Evolutionary conservation across 2,329 filamentous ascomycete species (phyloP), one percentile per base, ranked within the genome.

Genomic region (Cercospora brassicicola): DNA sequence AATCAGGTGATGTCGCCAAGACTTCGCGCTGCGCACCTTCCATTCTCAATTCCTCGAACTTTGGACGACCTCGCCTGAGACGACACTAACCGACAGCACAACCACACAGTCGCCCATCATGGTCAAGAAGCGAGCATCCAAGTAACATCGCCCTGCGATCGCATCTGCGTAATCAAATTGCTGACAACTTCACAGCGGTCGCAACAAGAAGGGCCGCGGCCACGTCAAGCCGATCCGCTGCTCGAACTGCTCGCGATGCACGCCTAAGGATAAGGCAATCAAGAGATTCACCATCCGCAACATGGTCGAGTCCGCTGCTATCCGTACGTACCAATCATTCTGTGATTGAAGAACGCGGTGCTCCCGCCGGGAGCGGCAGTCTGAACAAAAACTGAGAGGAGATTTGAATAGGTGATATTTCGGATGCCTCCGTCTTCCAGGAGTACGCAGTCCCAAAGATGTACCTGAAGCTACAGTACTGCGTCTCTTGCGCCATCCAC

Each of bases 391-490:
- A 55, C 62, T 64, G 62, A 64, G 48, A 64, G 61, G 61, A 62
- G 18, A 57, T 36, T 42, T 64, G 28, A 53, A 67, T 81, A 98
- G 95, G 95, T 93, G 95, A 99, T 93, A 99, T 99, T 87, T 97
- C 94, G 77, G 95, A 99, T 84, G 95, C 96, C 81, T 98, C 95
- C 81, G 95, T 99, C 85, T 99, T 98, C 87, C 85, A 91, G 81
- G 95, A 99, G 88, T 99, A 99, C 89, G 94, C 93, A 79, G 94
- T 99, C 81, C 95, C 95, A 86, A 99, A 99, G 92, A 99, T 99
- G 96, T 99, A 99, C 92, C 89, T 99, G 87, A 99, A 99, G 91
- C 91, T 99, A 84, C 95, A 99, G 89, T 99, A 99, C 93, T 99
- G 95, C 85, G 95, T 99, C 82, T 98, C 94, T 85, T 99, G 95